A percentile compares a stretch with the other conserved stretches of the same genome.
phyloP scores from a whole-genome alignment of 1,139 yeast species.

The Pichia sp. region DNA sequence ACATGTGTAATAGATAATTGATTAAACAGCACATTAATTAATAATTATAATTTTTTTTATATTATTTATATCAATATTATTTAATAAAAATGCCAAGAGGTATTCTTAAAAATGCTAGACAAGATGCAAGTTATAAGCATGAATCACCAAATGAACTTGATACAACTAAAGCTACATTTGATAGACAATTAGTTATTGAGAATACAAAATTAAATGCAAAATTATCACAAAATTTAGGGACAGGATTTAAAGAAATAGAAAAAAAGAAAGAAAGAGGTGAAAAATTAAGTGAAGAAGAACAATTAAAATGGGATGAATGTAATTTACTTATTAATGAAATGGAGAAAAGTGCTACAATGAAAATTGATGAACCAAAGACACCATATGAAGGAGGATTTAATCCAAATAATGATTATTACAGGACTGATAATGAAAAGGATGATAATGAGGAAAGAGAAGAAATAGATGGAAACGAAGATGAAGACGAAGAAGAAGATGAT shows the following conservation, averaged over 20 bases:
- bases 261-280: constrained; percentile 5
- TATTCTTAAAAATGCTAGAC: constrained; percentile 34
- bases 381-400: constrained; percentile 94
- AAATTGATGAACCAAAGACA: constrained; percentile 94
- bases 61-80: too few relatives aligned
- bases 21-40: too few relatives aligned
- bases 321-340: constrained; percentile 62
- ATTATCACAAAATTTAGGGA: constrained; percentile 11
- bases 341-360: constrained; percentile 69
- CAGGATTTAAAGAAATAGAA: constrained; percentile 19
- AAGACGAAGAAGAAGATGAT: constrained; percentile 1
- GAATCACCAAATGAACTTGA: constrained; percentile 17
- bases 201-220: constrained; percentile 41
- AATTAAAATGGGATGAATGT: constrained; percentile 68
- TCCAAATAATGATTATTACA: constrained; percentile 77
- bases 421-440: constrained; percentile 63
- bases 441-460: constrained; percentile 22
- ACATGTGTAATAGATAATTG: too few relatives aligned
- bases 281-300: constrained; percentile 29
- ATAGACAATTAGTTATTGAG: constrained; percentile 40
- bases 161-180: constrained; percentile 22
- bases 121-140: constrained; percentile 23
- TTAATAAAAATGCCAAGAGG: constrained; percentile 17
- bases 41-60: too few relatives aligned
- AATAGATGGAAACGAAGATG: constrained; percentile 38